Evolutionary conservation across 2,329 filamentous ascomycete genomes (phyloP).

Genomic region (Purpureocillium lavendulum): DNA sequence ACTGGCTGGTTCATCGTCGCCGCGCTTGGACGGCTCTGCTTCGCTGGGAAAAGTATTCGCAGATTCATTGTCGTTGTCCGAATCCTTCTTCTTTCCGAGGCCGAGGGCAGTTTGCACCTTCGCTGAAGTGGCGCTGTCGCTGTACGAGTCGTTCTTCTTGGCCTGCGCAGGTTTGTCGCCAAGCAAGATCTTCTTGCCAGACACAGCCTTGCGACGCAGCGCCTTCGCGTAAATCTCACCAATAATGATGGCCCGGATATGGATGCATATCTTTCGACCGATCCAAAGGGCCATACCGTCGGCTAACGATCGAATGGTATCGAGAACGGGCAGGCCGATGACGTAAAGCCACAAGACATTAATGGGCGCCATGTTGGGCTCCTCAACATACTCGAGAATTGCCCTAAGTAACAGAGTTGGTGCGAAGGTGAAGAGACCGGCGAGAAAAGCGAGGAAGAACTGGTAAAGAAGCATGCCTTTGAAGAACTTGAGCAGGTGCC

Average conservation of each 20-base stretch:
- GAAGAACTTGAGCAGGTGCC: slow-evolving; percentile 81
- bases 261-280: slow-evolving; percentile 88
- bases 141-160: slow-evolving; percentile 22
- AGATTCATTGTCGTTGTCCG: slow-evolving; percentile 23
- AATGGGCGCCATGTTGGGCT: slow-evolving; percentile 62
- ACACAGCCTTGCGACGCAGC: slow-evolving; percentile 78
- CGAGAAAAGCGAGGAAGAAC: slow-evolving; percentile 69
- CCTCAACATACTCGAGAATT: slow-evolving; percentile 87
- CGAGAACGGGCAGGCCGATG: slow-evolving; percentile 77
- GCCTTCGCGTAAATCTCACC: slow-evolving; percentile 97
- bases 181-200: slow-evolving; percentile 64
- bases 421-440: slow-evolving; percentile 78
- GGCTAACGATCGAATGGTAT: slow-evolving; percentile 70
- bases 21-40: slow-evolving; percentile 25
- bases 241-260: slow-evolving; percentile 87
- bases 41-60: slow-evolving; percentile 24
- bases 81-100: slow-evolving; percentile 44
- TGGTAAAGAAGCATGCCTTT: slow-evolving; percentile 67
- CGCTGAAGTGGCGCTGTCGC: slow-evolving; percentile 32
- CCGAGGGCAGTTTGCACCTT: slow-evolving; percentile 50
- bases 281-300: slow-evolving; percentile 88
- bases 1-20: slow-evolving; percentile 68
- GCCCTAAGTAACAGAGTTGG: slow-evolving; percentile 85
- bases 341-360: slow-evolving; percentile 97
- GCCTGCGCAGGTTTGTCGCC: slow-evolving; percentile 32